Evolutionary conservation across 345 rosid species (phyloP), one percentile per base, ranked within the genome.

Genomic region (Linum usitatissimum): DNA sequence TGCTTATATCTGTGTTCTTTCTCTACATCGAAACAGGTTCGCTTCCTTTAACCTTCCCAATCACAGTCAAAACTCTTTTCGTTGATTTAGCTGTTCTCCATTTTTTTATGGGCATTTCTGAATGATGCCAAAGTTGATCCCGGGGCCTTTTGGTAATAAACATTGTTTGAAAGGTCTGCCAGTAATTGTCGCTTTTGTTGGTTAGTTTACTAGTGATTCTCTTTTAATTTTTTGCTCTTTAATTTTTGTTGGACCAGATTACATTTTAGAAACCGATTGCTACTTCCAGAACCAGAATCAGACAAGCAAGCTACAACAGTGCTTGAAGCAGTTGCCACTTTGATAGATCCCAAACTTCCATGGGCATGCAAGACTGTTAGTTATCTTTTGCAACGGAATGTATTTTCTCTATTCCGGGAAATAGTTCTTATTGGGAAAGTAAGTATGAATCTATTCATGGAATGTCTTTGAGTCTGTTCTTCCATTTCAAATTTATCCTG

Each of bases 11-110:
- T 93, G 92, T 79, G 72, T 90, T 66, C 83, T 81, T 66, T 96
- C 97, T 64, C 69, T 86, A 70, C 77, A 84, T 80, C 80, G 85
- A 69, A 86, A 94, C 65, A 84, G 99, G 99, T 90, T 69, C 66
- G 71, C 40, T 53, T 23, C 45, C 18, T 57, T 30, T n/a, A 36
- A 60, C 20, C 57, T 65, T 67, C n/a, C 64, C 39, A 42, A 20
- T 45, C 1, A 45, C 51, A 6, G 14, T 45, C 4, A 45, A 15
- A 23, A 10, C 17, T 45, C 14, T 45, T 45, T 15, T 15, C 10
- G 4, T 7, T 34, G 38, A 7, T 45, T 45, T 45, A 45, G 17
- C 17, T 45, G 14, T 45, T 45, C 17, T 15, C 51, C 51, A 45
- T 9, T 45, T 15, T 42, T 15, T 45, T 45, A 12, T 10, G 14